Evolutionary conservation across 495 filamentous ascomycete species (phyloP).

Genomic region (Penicillium samsonianum): DNA sequence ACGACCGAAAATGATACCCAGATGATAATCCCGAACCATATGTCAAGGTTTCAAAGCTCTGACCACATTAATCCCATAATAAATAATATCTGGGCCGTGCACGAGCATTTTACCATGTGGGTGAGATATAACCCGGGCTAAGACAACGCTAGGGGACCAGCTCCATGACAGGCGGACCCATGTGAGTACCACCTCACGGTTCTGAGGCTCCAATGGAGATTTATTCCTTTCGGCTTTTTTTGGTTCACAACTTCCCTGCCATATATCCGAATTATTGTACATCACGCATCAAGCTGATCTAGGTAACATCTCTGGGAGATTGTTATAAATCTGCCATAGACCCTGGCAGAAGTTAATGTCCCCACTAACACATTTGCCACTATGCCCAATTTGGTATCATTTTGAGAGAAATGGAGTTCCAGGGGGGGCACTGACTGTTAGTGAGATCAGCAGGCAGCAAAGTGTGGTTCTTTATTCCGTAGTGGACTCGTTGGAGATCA

Average conservation of each 20-base stretch:
- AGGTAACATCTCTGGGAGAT: constrained; percentile 17
- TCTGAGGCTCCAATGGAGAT: background rate
- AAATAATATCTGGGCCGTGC: constrained; percentile 9
- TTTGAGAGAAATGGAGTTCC: constrained; percentile 12
- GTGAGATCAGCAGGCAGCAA: constrained; percentile 4
- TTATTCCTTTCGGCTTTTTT: background rate
- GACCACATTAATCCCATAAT: background rate
- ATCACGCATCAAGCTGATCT: constrained; percentile 10
- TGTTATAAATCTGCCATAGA: constrained; percentile 13
- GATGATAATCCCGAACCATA: constrained; percentile 2
- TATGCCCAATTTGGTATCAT: constrained; percentile 16
- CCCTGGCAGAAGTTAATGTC: constrained; percentile 15
- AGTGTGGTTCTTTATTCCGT: background rate
- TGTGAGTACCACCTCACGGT: background rate
- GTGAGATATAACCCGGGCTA: constrained; percentile 22
- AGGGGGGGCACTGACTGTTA: background rate
- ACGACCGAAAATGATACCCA: background rate
- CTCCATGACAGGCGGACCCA: background rate
- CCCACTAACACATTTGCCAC: constrained; percentile 12
- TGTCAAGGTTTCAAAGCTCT: constrained; percentile 4
- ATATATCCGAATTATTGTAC: background rate
- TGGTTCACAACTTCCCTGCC: background rate
- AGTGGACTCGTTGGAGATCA: background rate
- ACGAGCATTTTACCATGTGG: constrained; percentile 23
- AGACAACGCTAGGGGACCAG: constrained; percentile 10